Percentiles rank a stretch among this genome's conserved stretches.
Evolutionary conservation across 208 protist species (phyloP).

Genomic region (Borovskyia barvae): DNA sequence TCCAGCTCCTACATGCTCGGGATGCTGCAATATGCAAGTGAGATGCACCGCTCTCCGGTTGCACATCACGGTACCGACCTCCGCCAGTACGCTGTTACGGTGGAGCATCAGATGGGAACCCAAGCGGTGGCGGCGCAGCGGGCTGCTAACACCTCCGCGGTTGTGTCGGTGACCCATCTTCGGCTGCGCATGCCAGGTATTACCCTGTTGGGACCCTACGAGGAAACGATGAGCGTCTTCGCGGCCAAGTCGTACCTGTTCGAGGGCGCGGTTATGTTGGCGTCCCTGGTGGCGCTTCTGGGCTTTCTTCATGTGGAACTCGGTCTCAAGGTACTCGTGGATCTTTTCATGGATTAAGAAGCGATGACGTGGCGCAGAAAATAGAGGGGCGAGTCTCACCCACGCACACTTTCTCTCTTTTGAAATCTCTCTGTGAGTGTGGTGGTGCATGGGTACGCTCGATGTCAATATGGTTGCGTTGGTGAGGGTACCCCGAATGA

Average conservation of each 20-base stretch:
- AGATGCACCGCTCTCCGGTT: conserved; percentile 47
- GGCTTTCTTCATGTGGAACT: conserved; percentile 54
- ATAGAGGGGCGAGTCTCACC: too few species aligned
- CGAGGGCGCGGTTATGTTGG: conserved; percentile 28
- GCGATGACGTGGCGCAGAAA: too few species aligned
- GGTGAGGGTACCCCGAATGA: too few species aligned
- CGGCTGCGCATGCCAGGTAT: conserved; percentile 31
- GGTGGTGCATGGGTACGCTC: too few species aligned
- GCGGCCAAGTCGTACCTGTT: conserved; percentile 35
- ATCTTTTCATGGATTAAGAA: conserved; percentile 21
- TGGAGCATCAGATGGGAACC: conserved; percentile 55
- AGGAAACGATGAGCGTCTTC: conserved; percentile 55
- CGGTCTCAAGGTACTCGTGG: conserved; percentile 27
- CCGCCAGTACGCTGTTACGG: conserved; percentile 33
- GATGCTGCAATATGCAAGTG: conserved; percentile 41
- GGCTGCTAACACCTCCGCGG: conserved; percentile 2
- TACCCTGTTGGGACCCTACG: conserved; percentile 57
- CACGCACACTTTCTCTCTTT: too few species aligned
- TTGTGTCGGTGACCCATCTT: conserved; percentile 20
- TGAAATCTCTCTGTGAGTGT: too few species aligned
- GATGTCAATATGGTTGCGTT: neutral
- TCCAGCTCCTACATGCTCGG: conserved; percentile 54
- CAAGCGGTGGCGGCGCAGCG: conserved; percentile 18
- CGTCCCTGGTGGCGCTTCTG: conserved; percentile 24
- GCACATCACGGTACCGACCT: conserved; percentile 27